Conservation (phyloP, 2,329 filamentous ascomycete species). For the Stagonosporopsis vannaccii region DNA sequence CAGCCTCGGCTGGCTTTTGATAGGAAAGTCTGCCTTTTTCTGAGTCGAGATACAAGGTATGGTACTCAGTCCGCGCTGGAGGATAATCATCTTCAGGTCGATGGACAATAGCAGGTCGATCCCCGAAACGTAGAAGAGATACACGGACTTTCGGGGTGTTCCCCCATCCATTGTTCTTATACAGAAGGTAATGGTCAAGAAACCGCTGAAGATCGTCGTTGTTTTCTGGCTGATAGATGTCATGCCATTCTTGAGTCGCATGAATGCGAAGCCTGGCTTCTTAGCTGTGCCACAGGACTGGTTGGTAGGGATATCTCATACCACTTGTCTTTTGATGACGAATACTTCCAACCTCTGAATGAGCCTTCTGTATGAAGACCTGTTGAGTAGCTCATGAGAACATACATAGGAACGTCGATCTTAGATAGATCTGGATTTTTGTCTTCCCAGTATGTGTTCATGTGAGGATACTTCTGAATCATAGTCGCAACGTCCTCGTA, state of each 20-base stretch:
- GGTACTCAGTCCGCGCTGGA: too few species aligned
- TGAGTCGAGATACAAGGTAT: too few species aligned
- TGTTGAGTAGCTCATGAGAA: background rate
- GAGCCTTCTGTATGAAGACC: background rate
- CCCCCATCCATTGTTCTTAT: slow-evolving; percentile 56
- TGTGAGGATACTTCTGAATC: background rate
- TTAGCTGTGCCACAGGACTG: too few species aligned
- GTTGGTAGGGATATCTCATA: too few species aligned
- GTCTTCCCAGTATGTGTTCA: background rate
- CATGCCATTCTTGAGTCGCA: slow-evolving; percentile 28
- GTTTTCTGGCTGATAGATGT: slow-evolving; percentile 21
- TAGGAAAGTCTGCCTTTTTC: too few species aligned
- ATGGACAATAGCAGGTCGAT: slow-evolving; percentile 21
- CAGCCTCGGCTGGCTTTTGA: background rate
- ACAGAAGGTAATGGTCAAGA: slow-evolving; percentile 58
- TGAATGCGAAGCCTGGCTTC: background rate
- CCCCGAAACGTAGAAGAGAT: slow-evolving; percentile 43
- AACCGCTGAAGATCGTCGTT: slow-evolving; percentile 39
- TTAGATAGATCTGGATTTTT: background rate
- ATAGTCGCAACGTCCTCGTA: background rate
- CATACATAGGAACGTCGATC: background rate
- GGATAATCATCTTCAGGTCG: slow-evolving; percentile 17
- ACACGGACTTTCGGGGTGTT: slow-evolving; percentile 55
- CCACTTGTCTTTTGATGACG: too few species aligned
- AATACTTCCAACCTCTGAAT: too few species aligned